phyloP scores from a whole-genome alignment of 371 early-diverging fungal genomes.

The Fennellomyces sp. region DNA sequence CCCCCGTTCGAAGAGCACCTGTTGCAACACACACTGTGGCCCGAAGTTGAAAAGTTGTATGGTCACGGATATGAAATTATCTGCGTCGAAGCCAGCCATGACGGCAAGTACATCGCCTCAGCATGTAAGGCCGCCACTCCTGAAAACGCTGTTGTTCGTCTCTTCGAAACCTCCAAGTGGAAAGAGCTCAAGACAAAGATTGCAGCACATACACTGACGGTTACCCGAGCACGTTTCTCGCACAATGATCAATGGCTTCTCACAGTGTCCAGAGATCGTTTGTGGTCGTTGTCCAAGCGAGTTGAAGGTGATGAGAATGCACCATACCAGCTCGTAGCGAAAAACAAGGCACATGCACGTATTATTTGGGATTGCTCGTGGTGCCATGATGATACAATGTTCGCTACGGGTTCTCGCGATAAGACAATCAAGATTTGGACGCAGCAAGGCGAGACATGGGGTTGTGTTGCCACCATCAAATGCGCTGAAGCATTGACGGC shows the following conservation, averaged over 20 bases:
- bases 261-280: conserved; percentile 89
- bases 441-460: conserved; percentile 28
- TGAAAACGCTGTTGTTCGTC: conserved; percentile 78
- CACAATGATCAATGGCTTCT: conserved; percentile 73
- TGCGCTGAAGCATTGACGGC: conserved; percentile 80
- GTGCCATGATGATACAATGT: conserved; percentile 75
- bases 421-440: conserved; percentile 87
- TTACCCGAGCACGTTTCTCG: conserved; percentile 83
- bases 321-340: conserved; percentile 62
- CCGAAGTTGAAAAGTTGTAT: conserved; percentile 91
- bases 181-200: conserved; percentile 67
- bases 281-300: conserved; percentile 81
- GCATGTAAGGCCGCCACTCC: conserved; percentile 80
- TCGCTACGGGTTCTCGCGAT: conserved; percentile 94
- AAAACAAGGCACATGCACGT: conserved; percentile 87
- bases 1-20: conserved; percentile 93
- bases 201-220: conserved; percentile 82
- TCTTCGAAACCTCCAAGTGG: conserved; percentile 77
- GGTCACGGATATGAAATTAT: conserved; percentile 94
- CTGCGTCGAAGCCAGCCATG: conserved; percentile 71
- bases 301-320: conserved; percentile 29
- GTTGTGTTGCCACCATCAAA: conserved; percentile 62
- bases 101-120: conserved; percentile 79
- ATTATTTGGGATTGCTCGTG: conserved; percentile 94
- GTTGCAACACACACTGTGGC: conserved; percentile 93